phyloP scores from a whole-genome alignment of 2,329 filamentous ascomycete species.

The Falciphora oryzae region DNA sequence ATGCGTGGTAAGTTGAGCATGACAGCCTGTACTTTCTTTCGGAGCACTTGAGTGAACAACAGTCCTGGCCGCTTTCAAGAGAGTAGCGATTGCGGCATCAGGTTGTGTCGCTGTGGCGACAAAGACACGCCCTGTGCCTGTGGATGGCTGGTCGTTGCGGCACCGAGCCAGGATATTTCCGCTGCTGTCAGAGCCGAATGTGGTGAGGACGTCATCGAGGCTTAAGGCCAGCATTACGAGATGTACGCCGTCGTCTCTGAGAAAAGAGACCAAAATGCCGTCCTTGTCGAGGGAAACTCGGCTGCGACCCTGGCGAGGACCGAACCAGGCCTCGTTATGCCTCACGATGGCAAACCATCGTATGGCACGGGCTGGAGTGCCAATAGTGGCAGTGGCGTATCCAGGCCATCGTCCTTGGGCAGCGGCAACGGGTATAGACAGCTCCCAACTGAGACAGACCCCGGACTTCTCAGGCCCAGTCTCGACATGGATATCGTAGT shows the following conservation, averaged over 20 bases:
- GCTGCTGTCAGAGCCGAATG: not conserved
- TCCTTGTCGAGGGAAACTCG: conserved; percentile 68
- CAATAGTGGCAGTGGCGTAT: not conserved
- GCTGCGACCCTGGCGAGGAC: conserved; percentile 70
- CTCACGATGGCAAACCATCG: conserved; percentile 79
- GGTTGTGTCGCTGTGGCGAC: not conserved
- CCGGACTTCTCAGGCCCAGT: not conserved
- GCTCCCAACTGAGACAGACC: conserved; percentile 25
- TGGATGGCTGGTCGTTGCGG: not conserved
- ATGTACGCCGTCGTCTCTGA: conserved; percentile 65
- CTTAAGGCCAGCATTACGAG: conserved; percentile 75
- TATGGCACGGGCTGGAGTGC: conserved; percentile 19
- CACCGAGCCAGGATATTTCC: not conserved
- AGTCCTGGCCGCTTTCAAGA: not conserved
- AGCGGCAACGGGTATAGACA: conserved; percentile 48
- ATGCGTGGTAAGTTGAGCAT: not conserved
- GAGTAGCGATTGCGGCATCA: not conserved
- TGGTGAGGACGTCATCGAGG: conserved; percentile 43
- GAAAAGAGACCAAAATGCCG: conserved; percentile 73
- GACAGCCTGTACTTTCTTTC: not conserved
- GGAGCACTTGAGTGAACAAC: not conserved
- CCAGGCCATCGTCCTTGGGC: conserved; percentile 47
- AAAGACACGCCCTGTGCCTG: not conserved
- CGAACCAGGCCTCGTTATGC: conserved; percentile 77
- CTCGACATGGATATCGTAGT: conserved; percentile 54